Percentiles rank a stretch among this genome's conserved stretches.
Conservation (phyloP, 78 protist species). For the Tieghemostelium lacteum region DNA sequence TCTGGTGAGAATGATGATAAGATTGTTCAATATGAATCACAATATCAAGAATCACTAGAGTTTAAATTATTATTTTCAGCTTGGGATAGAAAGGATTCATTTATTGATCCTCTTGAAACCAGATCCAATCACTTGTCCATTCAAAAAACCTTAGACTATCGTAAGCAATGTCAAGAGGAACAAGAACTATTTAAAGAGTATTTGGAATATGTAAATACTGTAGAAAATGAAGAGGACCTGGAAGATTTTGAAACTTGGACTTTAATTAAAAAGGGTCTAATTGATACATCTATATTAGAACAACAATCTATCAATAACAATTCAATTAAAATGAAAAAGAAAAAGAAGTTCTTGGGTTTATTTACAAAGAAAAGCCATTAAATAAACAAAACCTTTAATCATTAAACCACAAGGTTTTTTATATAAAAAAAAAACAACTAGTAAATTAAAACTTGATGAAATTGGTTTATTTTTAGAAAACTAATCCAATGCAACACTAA, state of each 20-base stretch:
- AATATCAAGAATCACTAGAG: conserved; percentile 45
- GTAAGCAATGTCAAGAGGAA: conserved; percentile 41
- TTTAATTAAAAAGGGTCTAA: conserved; percentile 30
- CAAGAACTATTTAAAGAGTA: conserved; percentile 28
- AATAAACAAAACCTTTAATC: neutral
- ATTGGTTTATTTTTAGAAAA: too few relatives aligned
- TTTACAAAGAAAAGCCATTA: conserved; percentile 2
- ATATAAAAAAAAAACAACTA: too few relatives aligned
- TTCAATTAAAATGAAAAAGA: conserved; percentile 10
- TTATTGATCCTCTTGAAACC: conserved; percentile 46
- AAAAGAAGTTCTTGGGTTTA: conserved; percentile 59
- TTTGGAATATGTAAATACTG: conserved; percentile 18
- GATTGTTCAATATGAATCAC: neutral
- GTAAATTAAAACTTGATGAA: too few relatives aligned
- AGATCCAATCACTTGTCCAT: conserved; percentile 26
- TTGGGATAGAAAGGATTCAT: conserved; percentile 62
- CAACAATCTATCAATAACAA: neutral
- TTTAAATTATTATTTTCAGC: conserved; percentile 37
- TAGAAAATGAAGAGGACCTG: conserved; percentile 15
- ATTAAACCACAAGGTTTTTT: too few relatives aligned
- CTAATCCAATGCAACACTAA: too few relatives aligned
- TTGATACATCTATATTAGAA: neutral
- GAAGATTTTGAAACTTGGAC: conserved; percentile 69
- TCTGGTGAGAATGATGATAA: neutral
- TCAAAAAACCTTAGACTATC: conserved; percentile 11